Evolutionary conservation across 225 moss, liverwort and hornwort genomes (phyloP), one percentile per base, ranked within the genome.

Genomic region (Physcomitrellopsis africana): DNA sequence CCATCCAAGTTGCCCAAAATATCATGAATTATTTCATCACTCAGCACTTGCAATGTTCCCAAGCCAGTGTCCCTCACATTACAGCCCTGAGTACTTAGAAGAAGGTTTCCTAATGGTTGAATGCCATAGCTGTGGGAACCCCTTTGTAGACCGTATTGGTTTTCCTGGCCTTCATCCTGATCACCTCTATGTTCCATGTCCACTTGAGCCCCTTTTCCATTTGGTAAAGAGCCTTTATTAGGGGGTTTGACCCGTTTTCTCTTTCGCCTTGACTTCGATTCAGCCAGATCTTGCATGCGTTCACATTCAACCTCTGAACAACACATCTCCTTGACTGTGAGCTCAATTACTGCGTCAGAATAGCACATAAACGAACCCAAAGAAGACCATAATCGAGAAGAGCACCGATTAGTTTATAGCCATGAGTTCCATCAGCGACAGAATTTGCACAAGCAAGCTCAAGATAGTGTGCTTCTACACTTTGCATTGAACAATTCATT

Each of bases 81-180:
- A 9, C 62, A 48, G 46, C 76, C 63, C 17, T 85, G 87, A 44
- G 80, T 46, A 48, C 88, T 81, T 3, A 91, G 65, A 1, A 97
- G 81, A 23, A 93, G 86, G 77, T 97, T 97, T 9, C 94, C 97
- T 41, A 97, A 64, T 1, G 97, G 97, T 79, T 97, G 92, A 52
- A 94, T 87, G 27, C 97, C 91, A 60, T 97, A 94, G 70, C 89
- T 79, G 65, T 86, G 91, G 11, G 79, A 74, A 67, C 94, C 94
- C 60, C 83, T 90, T 63, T 92, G 86, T 46, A 97, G 75, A 23
- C 86, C 76, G 73, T 90, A 94, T 17, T 65, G 46, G 52, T 74
- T 63, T 7, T 83, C 81, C 23, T 75, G 66, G 41, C 15, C 72
- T 55, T 57, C 78, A 15, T 72, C 54, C 51, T 45, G 67, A 43